Base-by-base conservation (phyloP, 1,284 basidiomycete species). In the Ganoderma resinaceum region DNA sequence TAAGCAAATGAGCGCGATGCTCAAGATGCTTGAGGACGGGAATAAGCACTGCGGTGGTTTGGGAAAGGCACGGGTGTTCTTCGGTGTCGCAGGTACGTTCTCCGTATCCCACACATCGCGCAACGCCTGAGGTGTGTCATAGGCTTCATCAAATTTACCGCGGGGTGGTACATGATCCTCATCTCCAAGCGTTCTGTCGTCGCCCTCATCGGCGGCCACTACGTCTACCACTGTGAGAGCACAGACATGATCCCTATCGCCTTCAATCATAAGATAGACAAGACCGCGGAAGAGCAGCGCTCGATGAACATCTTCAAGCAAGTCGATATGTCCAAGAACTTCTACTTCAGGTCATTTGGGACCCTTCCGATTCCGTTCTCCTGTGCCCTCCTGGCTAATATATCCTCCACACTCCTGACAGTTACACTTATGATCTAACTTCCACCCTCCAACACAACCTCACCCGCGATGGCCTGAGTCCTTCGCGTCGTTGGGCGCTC, bases 271-370 rank as follows among this genome's bases (percentile, higher is more conserved):
- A 92, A 90, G 80, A 79, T 94, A n/a, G 95, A 96, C 61, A 91
- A 91, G 74, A 90, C 91, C 0, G 84, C 92, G 0, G 95, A 97
- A 76, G 96, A 97, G 77, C 91, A 93, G 72, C 88, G 93, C 68
- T 85, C 96, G 46, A 90, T 98, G 80, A 93, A 91, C 70, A 90
- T 94, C n/a, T 99, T 99, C 84, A 96, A 96, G 78, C 95, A 97
- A 79, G 97, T 99, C 3, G 98, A 99, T 76, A 89, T 99, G 84
- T 94, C 94, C 61, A 99, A 99, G 83, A 99, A 99, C 82, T 99
- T 99, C 79, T 99, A 99, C 83, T 99, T 99, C 80, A 97, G 95
- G 95, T 97, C 78, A 31, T 66, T 46, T 65, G 12, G 43, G 11
- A 42, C 23, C 62, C 52, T 26, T 63, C 42, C 37, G 18, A 18